Percentiles rank a stretch among this genome's conserved stretches.
Conservation (phyloP, 2,329 filamentous ascomycete species). For the Colletotrichum phormii region DNA sequence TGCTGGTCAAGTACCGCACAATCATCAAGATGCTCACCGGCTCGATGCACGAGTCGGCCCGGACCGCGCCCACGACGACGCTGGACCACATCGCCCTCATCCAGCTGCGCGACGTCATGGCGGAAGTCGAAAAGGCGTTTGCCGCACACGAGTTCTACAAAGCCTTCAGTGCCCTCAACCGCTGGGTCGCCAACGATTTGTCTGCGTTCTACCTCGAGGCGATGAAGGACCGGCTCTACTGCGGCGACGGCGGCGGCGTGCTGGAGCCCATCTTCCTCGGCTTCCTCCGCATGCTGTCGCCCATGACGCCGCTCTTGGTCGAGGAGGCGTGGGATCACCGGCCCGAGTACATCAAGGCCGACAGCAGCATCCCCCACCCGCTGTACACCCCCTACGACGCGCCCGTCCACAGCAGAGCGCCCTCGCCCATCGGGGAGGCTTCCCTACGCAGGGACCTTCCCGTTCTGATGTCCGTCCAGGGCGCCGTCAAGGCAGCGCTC, state of each 20-base stretch:
- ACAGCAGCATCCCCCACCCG: conserved; percentile 49
- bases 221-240: conserved; percentile 92
- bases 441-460: conserved; percentile 57
- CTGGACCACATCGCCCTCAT: conserved; percentile 81
- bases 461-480: conserved; percentile 66
- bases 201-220: conserved; percentile 96
- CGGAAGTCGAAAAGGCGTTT: conserved; percentile 73
- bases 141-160: conserved; percentile 84
- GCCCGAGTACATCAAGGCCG: conserved; percentile 70
- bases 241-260: conserved; percentile 75
- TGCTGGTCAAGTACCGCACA: conserved; percentile 86
- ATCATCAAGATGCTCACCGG: conserved; percentile 93
- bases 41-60: conserved; percentile 69
- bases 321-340: conserved; percentile 89
- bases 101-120: conserved; percentile 76
- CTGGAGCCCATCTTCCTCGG: conserved; percentile 77
- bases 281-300: conserved; percentile 81
- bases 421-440: conserved; percentile 52
- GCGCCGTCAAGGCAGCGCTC: conserved; percentile 78
- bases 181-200: conserved; percentile 84
- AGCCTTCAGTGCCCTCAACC: conserved; percentile 78
- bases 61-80: conserved; percentile 63
- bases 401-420: conserved; percentile 54
- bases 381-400: conserved; percentile 59
- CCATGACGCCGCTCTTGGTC: conserved; percentile 84